Evolutionary conservation across 129 eudicot genomes (phyloP).

Genomic region (Gnaphalium uliginosum): DNA sequence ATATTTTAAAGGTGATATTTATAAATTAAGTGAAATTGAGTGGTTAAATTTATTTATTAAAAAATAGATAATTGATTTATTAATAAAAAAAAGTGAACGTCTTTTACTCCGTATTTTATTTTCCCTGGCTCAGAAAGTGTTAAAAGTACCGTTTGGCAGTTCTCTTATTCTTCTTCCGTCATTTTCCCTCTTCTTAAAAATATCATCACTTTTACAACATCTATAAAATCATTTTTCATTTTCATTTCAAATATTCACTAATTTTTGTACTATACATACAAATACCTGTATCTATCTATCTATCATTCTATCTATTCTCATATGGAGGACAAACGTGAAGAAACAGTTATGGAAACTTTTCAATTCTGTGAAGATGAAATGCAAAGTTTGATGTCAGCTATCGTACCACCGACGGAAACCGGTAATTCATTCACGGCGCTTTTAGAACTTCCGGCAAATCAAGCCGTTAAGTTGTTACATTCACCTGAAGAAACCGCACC

Average conservation of each 20-base stretch:
- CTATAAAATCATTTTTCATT: not conserved
- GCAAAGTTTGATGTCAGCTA: conserved; percentile 42
- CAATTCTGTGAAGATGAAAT: conserved; percentile 52
- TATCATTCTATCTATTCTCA: not conserved
- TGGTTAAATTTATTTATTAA: no score
- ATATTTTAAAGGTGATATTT: no score
- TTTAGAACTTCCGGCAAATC: conserved; percentile 71
- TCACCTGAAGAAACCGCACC: conserved; percentile 40
- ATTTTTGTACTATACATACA: not conserved
- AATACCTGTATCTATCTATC: conserved; percentile 25
- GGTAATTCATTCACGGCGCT: conserved; percentile 88
- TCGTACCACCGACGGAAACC: conserved; percentile 44
- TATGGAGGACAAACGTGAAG: conserved; percentile 32
- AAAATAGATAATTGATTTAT: no score
- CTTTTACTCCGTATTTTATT: not conserved
- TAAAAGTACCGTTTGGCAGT: conserved; percentile 32
- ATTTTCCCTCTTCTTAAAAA: conserved; percentile 20
- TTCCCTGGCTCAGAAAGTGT: conserved; percentile 26
- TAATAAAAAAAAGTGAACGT: conserved; percentile 28
- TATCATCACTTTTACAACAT: not conserved
- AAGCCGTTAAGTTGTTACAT: conserved; percentile 79
- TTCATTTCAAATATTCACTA: not conserved
- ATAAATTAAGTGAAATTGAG: no score
- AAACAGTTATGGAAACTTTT: conserved; percentile 38
- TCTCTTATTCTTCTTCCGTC: conserved; percentile 29